These are phyloP conservation scores for Metschnikowia picachoensis DNA, from an alignment of 805 yeast genomes.

Conservation along the genomic window DNA sequence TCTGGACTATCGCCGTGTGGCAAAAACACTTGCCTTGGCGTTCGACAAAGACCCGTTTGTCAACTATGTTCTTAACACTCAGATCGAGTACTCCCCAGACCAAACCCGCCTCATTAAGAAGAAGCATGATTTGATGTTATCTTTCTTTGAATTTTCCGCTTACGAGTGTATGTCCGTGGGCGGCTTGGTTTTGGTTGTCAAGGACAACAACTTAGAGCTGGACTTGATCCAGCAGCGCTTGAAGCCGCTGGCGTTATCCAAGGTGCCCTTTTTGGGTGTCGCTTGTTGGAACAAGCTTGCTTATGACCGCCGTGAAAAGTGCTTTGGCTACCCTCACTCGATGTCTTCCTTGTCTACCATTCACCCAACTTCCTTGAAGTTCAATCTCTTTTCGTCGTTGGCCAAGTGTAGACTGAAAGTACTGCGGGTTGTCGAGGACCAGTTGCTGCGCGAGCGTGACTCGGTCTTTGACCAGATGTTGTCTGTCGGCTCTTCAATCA, in stretches of 20 bases:
- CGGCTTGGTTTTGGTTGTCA: slow-evolving; percentile 48
- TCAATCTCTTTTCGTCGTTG: slow-evolving; percentile 32
- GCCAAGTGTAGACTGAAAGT: slow-evolving; percentile 49
- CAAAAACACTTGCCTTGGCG: slow-evolving; percentile 49
- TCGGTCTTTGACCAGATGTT: slow-evolving; percentile 31
- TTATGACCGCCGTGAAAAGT: slow-evolving; percentile 21
- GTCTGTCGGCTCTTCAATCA: slow-evolving; percentile 26
- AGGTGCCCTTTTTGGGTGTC: slow-evolving; percentile 48
- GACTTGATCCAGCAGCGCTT: slow-evolving; percentile 24
- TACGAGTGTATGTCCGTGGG: slow-evolving; percentile 50
- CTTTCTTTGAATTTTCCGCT: slow-evolving; percentile 50
- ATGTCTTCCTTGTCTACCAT: slow-evolving; percentile 23
- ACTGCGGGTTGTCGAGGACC: slow-evolving; percentile 47
- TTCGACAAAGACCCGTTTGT: slow-evolving; percentile 55
- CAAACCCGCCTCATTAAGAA: slow-evolving; percentile 24
- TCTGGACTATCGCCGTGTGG: slow-evolving; percentile 51
- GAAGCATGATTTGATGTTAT: slow-evolving; percentile 41
- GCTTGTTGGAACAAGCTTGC: slow-evolving; percentile 43
- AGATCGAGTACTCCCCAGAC: slow-evolving; percentile 10
- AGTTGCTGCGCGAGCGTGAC: slow-evolving; percentile 41
- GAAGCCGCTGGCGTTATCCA: slow-evolving; percentile 23
- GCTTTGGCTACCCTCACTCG: slow-evolving; percentile 19
- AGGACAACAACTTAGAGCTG: slow-evolving; percentile 42
- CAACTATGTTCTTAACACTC: slow-evolving; percentile 43
- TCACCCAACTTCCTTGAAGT: slow-evolving; percentile 33